Evolutionary conservation across 2,329 filamentous ascomycete genomes (phyloP), one percentile per base, ranked within the genome.

Genomic region (Penicillium sp.): DNA sequence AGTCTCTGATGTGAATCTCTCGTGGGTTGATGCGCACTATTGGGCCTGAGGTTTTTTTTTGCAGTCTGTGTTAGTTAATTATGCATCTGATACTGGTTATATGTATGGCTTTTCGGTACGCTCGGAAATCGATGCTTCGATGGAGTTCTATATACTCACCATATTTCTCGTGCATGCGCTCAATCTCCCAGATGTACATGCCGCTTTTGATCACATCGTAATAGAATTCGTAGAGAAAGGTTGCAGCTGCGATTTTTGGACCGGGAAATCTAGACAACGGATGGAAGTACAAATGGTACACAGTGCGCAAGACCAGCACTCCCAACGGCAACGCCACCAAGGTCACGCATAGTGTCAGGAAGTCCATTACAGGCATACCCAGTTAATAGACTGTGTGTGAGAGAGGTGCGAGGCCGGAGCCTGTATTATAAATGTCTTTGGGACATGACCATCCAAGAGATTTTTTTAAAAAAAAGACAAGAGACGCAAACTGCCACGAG

Each of bases 21-120:
- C 65, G 58, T 1, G 73, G 72, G 26, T 60, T 73, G 44, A 75
- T 68, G 13, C 73, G 71, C 8, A 75, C 62, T 18, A 75, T 72
- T 4, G 71, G 70, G 2, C 71, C 68, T 71, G 50, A 2, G 32
- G 32, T 18, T 16, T 38, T 18, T 16, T 38, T 38, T 10, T 2
- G 2, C 16, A 10, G 14, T 19, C n/a, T 53, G 11, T 42, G 39
- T 42, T n/a, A 19, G 18, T 4, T 10, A 11, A 6, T 27, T 16
- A 23, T n/a, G 5, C 1, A n/a, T 16, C 16, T 14, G 2, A 14
- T 23, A 23, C 23, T 23, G 23, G 16, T 16, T 16, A 38, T 7
- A 13, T 11, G 4, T 27, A n/a, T 41, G 11, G 32, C 29, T 29
- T 46, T 23, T 23, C 23, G 23, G 23, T 23, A 3, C n/a, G 16